Evolutionary conservation across 1,139 yeast genomes (phyloP).

Genomic region (Kodamaea plutei): DNA sequence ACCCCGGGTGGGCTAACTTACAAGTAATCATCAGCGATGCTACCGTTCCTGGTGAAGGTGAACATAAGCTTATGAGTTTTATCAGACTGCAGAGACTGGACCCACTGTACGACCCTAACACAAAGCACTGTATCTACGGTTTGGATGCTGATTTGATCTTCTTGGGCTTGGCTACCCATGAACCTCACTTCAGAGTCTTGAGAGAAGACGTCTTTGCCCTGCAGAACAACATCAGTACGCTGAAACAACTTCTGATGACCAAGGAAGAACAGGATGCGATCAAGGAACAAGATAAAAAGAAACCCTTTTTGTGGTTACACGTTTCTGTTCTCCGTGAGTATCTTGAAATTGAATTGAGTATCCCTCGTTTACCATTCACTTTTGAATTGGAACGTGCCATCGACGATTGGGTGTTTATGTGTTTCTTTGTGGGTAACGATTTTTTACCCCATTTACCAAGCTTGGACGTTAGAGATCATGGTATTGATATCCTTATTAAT

Average conservation of each 20-base stretch:
- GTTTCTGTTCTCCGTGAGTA: conserved; percentile 86
- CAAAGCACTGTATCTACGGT: conserved; percentile 92
- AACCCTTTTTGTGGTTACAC: conserved; percentile 94
- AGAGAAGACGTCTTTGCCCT: conserved; percentile 95
- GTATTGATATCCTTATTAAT: conserved; percentile 74
- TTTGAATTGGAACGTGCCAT: conserved; percentile 93
- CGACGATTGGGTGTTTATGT: conserved; percentile 98
- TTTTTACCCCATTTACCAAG: conserved; percentile 96
- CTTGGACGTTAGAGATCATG: conserved; percentile 90
- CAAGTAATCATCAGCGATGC: conserved; percentile 90
- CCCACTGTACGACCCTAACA: conserved; percentile 82
- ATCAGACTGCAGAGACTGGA: conserved; percentile 83
- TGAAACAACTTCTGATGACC: conserved; percentile 55
- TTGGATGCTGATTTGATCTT: conserved; percentile 97
- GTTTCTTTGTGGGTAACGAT: conserved; percentile 98
- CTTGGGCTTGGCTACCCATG: conserved; percentile 93
- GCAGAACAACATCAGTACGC: conserved; percentile 42
- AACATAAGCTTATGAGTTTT: conserved; percentile 94
- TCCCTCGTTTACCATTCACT: conserved; percentile 65
- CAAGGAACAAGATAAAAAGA: conserved; percentile 57
- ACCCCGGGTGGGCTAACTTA: conserved; percentile 85
- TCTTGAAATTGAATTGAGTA: conserved; percentile 71
- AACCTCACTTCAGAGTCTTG: conserved; percentile 89
- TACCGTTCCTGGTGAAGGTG: conserved; percentile 99
- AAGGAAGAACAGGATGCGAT: conserved; percentile 55